A percentile compares a stretch with the other conserved stretches of the same genome.
Conservation (phyloP, 805 yeast genomes). For the Wickerhamomyces strasburgensis region DNA sequence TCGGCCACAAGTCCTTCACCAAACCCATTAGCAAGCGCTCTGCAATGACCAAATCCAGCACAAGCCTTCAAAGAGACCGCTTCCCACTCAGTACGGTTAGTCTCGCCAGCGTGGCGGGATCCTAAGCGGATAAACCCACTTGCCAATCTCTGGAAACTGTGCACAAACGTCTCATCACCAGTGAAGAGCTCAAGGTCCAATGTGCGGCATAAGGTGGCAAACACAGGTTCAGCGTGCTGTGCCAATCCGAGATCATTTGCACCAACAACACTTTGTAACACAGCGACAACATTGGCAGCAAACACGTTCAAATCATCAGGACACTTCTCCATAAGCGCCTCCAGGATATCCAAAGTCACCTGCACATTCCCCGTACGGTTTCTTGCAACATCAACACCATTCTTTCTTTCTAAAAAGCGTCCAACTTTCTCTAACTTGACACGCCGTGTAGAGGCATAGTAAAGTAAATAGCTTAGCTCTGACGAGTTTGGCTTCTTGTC, state of each 20-base stretch:
- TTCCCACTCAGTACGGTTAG: conserved; percentile 32
- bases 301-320: conserved; percentile 79
- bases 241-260: conserved; percentile 60
- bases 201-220: conserved; percentile 40
- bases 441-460: conserved; percentile 86
- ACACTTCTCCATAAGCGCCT: conserved; percentile 69
- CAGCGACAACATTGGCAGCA: conserved; percentile 61
- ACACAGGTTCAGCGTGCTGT: conserved; percentile 46
- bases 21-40: conserved; percentile 12
- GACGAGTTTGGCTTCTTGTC: conserved; percentile 93
- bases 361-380: conserved; percentile 72
- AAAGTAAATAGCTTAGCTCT: conserved; percentile 80
- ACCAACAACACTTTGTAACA: conserved; percentile 46
- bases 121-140: conserved; percentile 23
- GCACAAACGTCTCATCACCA: conserved; percentile 58
- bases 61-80: conserved; percentile 43
- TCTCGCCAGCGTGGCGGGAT: conserved; percentile 10
- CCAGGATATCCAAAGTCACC: conserved; percentile 70
- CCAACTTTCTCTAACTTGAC: conserved; percentile 87
- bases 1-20: conserved; percentile 14
- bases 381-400: conserved; percentile 54
- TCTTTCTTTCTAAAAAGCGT: conserved; percentile 56
- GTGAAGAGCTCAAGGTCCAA: conserved; percentile 60
- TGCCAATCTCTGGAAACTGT: conserved; percentile 37
- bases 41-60: conserved; percentile 30